Conservation (phyloP, 345 rosid genomes). For the Cochlearia excelsa region DNA sequence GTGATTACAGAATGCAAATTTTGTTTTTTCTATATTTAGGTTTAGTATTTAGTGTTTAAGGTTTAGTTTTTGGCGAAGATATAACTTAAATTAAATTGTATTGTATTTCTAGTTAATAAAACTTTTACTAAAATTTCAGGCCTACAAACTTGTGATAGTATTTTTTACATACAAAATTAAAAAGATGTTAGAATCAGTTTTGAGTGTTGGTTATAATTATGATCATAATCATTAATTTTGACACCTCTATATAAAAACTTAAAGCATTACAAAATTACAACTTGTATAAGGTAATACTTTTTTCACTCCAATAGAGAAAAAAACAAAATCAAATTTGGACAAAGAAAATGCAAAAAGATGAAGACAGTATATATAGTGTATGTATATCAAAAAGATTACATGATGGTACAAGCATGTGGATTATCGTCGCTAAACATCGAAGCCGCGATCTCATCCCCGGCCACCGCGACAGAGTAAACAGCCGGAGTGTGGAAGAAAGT, state of each 20-base stretch:
- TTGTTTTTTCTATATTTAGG: too few relatives aligned
- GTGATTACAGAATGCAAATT: too few relatives aligned
- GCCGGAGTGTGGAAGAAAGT: constrained; percentile 80
- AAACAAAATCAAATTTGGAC: constrained; percentile 7
- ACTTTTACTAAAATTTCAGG: too few relatives aligned
- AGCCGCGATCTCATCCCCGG: constrained; percentile 78
- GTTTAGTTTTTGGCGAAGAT: too few relatives aligned
- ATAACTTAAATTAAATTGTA: too few relatives aligned
- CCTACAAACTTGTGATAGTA: too few relatives aligned
- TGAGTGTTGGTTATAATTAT: too few relatives aligned
- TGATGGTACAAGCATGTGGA: constrained; percentile 78
- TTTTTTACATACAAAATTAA: too few relatives aligned
- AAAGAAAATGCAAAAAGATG: constrained; percentile 3
- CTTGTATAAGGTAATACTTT: neutral
- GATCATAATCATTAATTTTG: neutral
- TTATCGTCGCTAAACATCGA: constrained; percentile 88
- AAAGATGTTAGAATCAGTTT: too few relatives aligned
- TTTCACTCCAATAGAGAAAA: neutral
- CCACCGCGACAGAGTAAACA: constrained; percentile 72
- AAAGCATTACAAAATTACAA: too few relatives aligned
- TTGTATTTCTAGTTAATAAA: too few relatives aligned
- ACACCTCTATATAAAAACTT: neutral
- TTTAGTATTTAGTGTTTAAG: too few relatives aligned
- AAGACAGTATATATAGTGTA: neutral
- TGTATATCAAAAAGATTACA: constrained; percentile 38